A percentile compares a stretch with the other conserved stretches of the same genome.
Evolutionary conservation across 1,139 yeast species (phyloP).

Genomic region (Kurtzmaniella natalensis): DNA sequence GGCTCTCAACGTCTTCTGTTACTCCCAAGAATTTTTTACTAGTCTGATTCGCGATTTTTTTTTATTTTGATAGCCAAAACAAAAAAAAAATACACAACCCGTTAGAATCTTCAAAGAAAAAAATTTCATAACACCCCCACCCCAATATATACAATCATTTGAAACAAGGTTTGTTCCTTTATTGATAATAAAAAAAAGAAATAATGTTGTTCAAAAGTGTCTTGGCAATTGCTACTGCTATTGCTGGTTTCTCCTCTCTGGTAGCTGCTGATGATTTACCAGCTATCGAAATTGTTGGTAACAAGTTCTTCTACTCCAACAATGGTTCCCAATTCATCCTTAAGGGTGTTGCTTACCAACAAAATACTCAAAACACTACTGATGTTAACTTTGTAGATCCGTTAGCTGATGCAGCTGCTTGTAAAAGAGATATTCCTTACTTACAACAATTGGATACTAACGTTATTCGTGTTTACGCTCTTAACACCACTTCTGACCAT

Average conservation of each 20-base stretch:
- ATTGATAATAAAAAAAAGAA: too few relatives aligned
- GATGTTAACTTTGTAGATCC: constrained; percentile 60
- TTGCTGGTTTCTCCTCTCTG: constrained; percentile 12
- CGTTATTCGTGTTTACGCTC: constrained; percentile 70
- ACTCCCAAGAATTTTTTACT: too few relatives aligned
- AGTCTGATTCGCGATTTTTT: too few relatives aligned
- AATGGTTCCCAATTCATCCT: constrained; percentile 44
- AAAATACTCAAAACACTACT: constrained; percentile 36
- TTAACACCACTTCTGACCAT: constrained; percentile 61
- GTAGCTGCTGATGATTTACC: constrained; percentile 23
- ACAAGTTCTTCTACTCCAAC: constrained; percentile 41
- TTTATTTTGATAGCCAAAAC: too few relatives aligned
- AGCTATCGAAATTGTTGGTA: constrained; percentile 40
- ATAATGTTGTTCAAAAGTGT: constrained; percentile 41
- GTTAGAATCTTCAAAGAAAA: too few relatives aligned
- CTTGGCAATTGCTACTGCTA: constrained; percentile 24
- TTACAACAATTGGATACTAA: constrained; percentile 59
- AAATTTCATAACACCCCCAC: too few relatives aligned
- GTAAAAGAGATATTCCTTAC: constrained; percentile 79
- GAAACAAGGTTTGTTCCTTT: too few relatives aligned
- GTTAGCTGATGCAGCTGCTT: constrained; percentile 62
- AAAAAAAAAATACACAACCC: too few relatives aligned
- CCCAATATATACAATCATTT: too few relatives aligned
- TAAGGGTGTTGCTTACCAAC: constrained; percentile 46
- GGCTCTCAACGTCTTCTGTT: too few relatives aligned